phyloP scores from a whole-genome alignment of 305 asterid species.

The Rubia balearica region DNA sequence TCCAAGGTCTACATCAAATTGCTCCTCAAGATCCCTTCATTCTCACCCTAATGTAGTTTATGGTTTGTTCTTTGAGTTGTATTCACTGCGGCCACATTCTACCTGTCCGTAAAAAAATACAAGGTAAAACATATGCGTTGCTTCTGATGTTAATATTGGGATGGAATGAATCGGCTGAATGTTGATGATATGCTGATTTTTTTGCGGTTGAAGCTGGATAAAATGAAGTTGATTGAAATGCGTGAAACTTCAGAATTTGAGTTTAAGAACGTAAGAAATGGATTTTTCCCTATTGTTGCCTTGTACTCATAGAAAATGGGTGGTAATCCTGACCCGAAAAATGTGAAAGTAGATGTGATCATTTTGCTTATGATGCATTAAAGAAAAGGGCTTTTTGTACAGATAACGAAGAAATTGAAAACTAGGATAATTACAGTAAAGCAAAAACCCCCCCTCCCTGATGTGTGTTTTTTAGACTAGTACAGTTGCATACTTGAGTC shows the following conservation, averaged over 20 bases:
- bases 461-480: too few relatives aligned
- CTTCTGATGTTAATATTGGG: neutral
- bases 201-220: constrained; percentile 78
- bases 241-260: constrained; percentile 87
- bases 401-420: too few relatives aligned
- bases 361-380: too few relatives aligned
- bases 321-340: neutral
- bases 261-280: constrained; percentile 54
- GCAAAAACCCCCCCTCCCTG: too few relatives aligned
- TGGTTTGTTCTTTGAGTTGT: constrained; percentile 37
- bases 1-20: too few relatives aligned
- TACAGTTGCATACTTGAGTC: too few relatives aligned
- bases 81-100: constrained; percentile 74
- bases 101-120: constrained; percentile 69
- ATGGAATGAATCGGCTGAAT: neutral
- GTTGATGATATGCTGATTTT: neutral
- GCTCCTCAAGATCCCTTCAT: too few relatives aligned
- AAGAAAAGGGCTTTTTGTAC: too few relatives aligned
- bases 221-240: constrained; percentile 61
- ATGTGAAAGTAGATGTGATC: neutral
- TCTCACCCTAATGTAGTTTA: too few relatives aligned
- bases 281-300: neutral
- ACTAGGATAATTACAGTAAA: too few relatives aligned
- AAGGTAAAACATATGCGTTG: constrained; percentile 39
- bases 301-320: neutral